Evolutionary conservation across 495 filamentous ascomycete species (phyloP).

Genomic region (Hypoxylon crocopeplum): DNA sequence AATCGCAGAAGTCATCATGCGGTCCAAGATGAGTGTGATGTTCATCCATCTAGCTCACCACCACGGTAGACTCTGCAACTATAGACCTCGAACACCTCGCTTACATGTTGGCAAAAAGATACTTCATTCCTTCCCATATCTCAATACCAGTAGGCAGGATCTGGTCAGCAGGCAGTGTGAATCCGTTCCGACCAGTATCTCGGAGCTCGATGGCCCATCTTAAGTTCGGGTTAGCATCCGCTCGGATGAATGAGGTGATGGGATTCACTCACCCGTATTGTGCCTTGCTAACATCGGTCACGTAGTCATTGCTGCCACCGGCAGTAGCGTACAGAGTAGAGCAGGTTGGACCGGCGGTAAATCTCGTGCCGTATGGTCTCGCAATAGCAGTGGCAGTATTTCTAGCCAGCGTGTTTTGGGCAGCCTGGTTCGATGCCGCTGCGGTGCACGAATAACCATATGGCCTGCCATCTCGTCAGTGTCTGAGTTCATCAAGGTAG

Average conservation of each 20-base stretch:
- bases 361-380: slow-evolving; percentile 55
- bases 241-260: background rate
- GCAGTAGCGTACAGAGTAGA: slow-evolving; percentile 63
- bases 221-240: slow-evolving; percentile 2
- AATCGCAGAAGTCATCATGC: no score
- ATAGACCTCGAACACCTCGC: background rate
- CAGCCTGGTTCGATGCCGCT: slow-evolving; percentile 52
- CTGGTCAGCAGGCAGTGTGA: slow-evolving; percentile 62
- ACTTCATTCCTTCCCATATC: slow-evolving; percentile 61
- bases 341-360: slow-evolving; percentile 61
- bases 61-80: no score
- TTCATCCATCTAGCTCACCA: no score
- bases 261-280: slow-evolving; percentile 49
- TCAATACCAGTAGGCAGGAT: slow-evolving; percentile 60
- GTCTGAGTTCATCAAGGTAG: no score
- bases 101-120: slow-evolving; percentile 58
- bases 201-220: slow-evolving; percentile 64
- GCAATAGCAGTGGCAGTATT: slow-evolving; percentile 50
- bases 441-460: slow-evolving; percentile 51
- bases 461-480: slow-evolving; percentile 26
- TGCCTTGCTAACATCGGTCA: slow-evolving; percentile 55
- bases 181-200: slow-evolving; percentile 54
- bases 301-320: slow-evolving; percentile 63
- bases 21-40: no score
- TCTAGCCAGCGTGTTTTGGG: slow-evolving; percentile 50